phyloP scores from a whole-genome alignment of 805 yeast genomes.

The Dipodascus geniculatus region DNA sequence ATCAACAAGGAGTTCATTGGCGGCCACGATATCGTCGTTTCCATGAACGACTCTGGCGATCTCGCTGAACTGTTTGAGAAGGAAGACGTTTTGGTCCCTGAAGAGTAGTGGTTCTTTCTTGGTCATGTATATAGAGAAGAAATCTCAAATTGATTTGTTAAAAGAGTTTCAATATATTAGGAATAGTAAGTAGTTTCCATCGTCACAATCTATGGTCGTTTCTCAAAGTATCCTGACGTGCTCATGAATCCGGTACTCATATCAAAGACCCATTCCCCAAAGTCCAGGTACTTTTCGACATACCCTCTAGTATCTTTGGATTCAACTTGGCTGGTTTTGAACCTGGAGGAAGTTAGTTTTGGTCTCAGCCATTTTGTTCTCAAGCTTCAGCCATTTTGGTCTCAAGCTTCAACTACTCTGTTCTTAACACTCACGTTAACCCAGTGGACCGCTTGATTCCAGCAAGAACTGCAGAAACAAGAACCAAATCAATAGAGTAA shows the following conservation, averaged over 20 bases:
- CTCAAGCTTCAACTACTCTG: conserved; percentile 36
- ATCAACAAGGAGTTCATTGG: conserved; percentile 85
- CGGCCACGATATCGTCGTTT: conserved; percentile 89
- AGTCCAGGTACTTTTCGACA: conserved; percentile 54
- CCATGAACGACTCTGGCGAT: conserved; percentile 84
- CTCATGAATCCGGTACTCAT: conserved; percentile 57
- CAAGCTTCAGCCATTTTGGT: too few relatives aligned
- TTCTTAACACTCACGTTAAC: conserved; percentile 40
- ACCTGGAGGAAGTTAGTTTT: too few relatives aligned
- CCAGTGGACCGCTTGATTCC: conserved; percentile 83
- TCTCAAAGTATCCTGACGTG: conserved; percentile 58
- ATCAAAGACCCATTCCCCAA: conserved; percentile 81
- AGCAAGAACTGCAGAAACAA: conserved; percentile 72
- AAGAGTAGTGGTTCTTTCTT: conserved; percentile 35
- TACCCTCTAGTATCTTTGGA: conserved; percentile 32
- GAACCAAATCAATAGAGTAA: conserved; percentile 62
- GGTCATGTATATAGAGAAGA: too few relatives aligned
- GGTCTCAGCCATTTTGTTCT: too few relatives aligned
- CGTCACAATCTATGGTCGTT: conserved; percentile 17
- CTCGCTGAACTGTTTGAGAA: conserved; percentile 72
- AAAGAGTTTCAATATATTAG: background rate
- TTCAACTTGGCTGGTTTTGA: conserved; percentile 40
- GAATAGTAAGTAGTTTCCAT: background rate
- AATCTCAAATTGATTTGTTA: background rate
- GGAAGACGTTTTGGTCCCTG: conserved; percentile 69